Evolutionary conservation across 257 asterid genomes (phyloP).

Genomic region (Nicotiana noctiflora): DNA sequence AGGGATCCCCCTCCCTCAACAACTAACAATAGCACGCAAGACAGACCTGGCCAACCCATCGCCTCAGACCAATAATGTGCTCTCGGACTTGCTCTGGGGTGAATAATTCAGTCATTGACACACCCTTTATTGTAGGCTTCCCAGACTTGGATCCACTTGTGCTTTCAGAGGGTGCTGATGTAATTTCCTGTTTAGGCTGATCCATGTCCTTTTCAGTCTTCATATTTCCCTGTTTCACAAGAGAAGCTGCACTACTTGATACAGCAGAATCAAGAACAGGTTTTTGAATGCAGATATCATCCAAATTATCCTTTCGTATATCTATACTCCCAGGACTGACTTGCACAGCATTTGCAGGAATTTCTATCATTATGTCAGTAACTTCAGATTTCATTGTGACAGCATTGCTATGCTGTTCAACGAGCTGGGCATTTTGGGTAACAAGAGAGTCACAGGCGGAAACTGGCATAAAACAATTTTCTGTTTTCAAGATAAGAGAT

Average conservation of each 20-base stretch:
- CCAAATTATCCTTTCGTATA: conserved; percentile 38
- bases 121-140: conserved; percentile 89
- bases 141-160: conserved; percentile 69
- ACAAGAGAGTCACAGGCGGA: conserved; percentile 31
- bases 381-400: conserved; percentile 45
- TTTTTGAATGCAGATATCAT: conserved; percentile 34
- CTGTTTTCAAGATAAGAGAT: conserved; percentile 35
- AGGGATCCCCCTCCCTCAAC: no score
- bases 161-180: conserved; percentile 42
- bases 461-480: conserved; percentile 27
- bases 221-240: conserved; percentile 34
- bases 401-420: conserved; percentile 30
- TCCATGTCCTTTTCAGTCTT: conserved; percentile 58
- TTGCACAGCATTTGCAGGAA: conserved; percentile 33
- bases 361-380: conserved; percentile 49
- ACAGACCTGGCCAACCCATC: conserved; percentile 98
- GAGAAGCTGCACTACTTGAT: conserved; percentile 32
- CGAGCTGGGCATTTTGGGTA: conserved; percentile 30
- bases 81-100: conserved; percentile 87
- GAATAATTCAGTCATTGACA: conserved; percentile 86
- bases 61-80: conserved; percentile 83
- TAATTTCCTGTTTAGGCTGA: conserved; percentile 47
- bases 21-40: background rate
- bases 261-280: conserved; percentile 35
- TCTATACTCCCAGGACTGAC: conserved; percentile 33